phyloP scores from a whole-genome alignment of 2,329 filamentous ascomycete species.

The Verticillium albo-atrum region DNA sequence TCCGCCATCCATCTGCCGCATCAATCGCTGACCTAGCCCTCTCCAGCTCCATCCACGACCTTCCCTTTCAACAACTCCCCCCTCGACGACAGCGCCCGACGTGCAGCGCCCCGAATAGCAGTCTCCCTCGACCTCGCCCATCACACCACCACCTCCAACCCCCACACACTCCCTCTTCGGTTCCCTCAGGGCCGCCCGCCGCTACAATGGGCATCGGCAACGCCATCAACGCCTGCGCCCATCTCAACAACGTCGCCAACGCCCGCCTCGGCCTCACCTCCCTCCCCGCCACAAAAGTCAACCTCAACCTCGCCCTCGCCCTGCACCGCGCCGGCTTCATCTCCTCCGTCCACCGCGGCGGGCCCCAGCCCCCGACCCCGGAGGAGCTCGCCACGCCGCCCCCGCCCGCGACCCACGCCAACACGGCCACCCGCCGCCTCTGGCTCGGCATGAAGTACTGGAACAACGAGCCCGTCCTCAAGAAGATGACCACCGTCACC shows the following conservation, averaged over 20 bases:
- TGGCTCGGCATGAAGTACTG: conserved; percentile 93
- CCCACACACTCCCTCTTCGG: not conserved
- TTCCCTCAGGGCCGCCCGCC: not conserved
- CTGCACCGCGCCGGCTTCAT: conserved; percentile 82
- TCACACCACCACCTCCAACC: not conserved
- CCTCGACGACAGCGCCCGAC: not conserved
- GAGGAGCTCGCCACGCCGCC: conserved; percentile 43
- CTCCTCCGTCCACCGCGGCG: conserved; percentile 69
- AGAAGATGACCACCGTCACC: conserved; percentile 60
- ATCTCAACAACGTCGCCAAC: conserved; percentile 83
- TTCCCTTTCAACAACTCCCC: not conserved
- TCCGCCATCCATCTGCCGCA: not conserved
- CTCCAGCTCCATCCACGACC: not conserved
- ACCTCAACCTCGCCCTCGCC: conserved; percentile 69
- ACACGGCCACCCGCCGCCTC: conserved; percentile 69
- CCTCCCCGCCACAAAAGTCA: conserved; percentile 74
- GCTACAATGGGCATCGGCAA: conserved; percentile 49
- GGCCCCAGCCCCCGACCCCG: conserved; percentile 48
- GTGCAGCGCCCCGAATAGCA: not conserved
- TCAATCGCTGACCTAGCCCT: not conserved
- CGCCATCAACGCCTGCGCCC: conserved; percentile 78
- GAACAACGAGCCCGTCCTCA: conserved; percentile 75
- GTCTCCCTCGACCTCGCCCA: not conserved
- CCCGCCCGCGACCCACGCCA: conserved; percentile 60
- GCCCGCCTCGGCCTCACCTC: conserved; percentile 83